phyloP scores from a whole-genome alignment of 2,329 filamentous ascomycete genomes.

The Geosmithia putterillii region DNA sequence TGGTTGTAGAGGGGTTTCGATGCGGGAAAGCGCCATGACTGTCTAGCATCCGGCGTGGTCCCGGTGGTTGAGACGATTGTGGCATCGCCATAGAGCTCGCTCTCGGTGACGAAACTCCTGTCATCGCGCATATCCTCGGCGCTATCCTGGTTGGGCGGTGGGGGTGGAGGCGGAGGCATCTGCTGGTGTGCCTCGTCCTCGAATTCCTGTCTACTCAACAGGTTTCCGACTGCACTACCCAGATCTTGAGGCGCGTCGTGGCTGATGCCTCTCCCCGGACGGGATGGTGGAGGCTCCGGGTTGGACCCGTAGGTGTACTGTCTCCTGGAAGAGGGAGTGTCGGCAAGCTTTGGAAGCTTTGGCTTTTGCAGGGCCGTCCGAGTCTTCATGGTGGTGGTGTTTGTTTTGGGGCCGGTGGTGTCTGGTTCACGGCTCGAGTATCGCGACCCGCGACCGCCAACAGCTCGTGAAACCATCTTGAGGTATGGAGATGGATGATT shows the following conservation, averaged over 20 bases:
- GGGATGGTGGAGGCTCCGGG: slow-evolving; percentile 16
- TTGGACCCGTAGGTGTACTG: slow-evolving; percentile 25
- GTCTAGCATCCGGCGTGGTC: no score
- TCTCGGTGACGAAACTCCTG: slow-evolving; percentile 18
- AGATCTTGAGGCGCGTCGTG: slow-evolving; percentile 11
- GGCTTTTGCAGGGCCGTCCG: slow-evolving; percentile 10
- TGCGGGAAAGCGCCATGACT: no score
- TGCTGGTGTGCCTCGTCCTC: slow-evolving; percentile 2
- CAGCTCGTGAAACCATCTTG: slow-evolving; percentile 1
- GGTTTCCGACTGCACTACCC: slow-evolving; percentile 15
- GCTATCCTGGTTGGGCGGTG: neutral
- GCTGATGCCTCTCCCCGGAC: slow-evolving; percentile 6
- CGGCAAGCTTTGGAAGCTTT: slow-evolving; percentile 12
- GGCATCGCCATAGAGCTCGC: slow-evolving; percentile 22
- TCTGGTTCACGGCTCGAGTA: neutral
- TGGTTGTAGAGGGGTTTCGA: neutral
- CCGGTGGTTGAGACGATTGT: slow-evolving; percentile 16
- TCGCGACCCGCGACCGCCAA: neutral
- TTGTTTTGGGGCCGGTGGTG: no score
- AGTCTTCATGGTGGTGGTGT: neutral
- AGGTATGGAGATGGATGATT: neutral
- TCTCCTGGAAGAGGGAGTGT: slow-evolving; percentile 20
- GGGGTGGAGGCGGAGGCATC: slow-evolving; percentile 1
- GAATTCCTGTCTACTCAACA: slow-evolving; percentile 9
- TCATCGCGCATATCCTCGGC: slow-evolving; percentile 1